phyloP scores from a whole-genome alignment of 2,329 filamentous ascomycete genomes.

The Uncinocarpus reesii region DNA sequence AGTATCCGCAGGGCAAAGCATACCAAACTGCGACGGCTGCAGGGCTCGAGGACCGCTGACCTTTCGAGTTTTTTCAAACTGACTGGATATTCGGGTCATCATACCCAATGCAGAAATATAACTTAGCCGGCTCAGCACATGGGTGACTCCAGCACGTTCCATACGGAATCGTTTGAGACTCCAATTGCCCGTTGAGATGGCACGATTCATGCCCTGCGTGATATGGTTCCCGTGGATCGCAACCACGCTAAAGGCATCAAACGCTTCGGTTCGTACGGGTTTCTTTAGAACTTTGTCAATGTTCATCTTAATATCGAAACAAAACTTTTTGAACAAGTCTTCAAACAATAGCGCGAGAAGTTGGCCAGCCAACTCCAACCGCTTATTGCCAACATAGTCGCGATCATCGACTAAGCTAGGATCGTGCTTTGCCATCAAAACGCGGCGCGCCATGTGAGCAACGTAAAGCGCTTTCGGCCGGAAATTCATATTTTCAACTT shows the following conservation, averaged over 20 bases:
- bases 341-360: constrained; percentile 89
- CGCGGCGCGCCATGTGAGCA: constrained; percentile 92
- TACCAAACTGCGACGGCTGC: constrained; percentile 95
- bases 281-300: constrained; percentile 96
- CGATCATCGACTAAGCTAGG: constrained; percentile 84
- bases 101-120: constrained; percentile 96
- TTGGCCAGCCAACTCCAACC: constrained; percentile 87
- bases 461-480: constrained; percentile 95
- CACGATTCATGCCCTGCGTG: constrained; percentile 84
- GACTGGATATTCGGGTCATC: constrained; percentile 98
- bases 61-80: constrained; percentile 98
- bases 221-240: constrained; percentile 77
- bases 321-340: constrained; percentile 95
- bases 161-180: constrained; percentile 96
- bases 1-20: constrained; percentile 94
- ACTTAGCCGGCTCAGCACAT: constrained; percentile 87
- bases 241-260: constrained; percentile 78
- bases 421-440: constrained; percentile 87
- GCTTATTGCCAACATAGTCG: constrained; percentile 97
- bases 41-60: constrained; percentile 90
- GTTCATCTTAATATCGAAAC: constrained; percentile 75
- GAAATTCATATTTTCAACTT: constrained; percentile 84
- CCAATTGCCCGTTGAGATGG: constrained; percentile 97
- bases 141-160: constrained; percentile 93
- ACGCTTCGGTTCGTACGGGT: constrained; percentile 74